Evolutionary conservation across 2,329 filamentous ascomycete genomes (phyloP).

Genomic region (Chrysoporthe cubensis): DNA sequence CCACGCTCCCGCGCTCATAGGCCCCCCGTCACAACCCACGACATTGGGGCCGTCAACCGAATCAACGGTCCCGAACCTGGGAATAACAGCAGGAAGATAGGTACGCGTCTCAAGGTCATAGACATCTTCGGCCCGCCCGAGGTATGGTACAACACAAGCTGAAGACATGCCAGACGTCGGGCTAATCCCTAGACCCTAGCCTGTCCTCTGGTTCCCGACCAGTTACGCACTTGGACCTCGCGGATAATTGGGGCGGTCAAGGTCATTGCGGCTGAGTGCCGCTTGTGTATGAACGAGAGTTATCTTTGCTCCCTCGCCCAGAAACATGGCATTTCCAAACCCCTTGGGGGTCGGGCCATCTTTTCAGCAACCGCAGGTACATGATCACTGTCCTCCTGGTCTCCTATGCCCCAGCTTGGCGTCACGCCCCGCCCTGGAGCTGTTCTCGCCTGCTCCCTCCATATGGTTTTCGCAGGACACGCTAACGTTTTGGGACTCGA

Average conservation of each 20-base stretch:
- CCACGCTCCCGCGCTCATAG: constrained; percentile 2
- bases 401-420: not conserved
- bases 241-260: not conserved
- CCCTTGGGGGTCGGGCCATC: constrained; percentile 33
- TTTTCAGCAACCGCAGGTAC: constrained; percentile 41
- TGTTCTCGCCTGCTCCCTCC: constrained; percentile 7
- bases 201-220: not conserved
- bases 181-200: not conserved
- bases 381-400: constrained; percentile 17
- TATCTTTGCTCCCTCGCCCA: not conserved
- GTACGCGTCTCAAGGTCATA: not conserved
- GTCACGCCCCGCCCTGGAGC: not conserved
- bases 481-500: constrained; percentile 10
- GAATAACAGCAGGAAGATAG: not conserved
- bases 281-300: not conserved
- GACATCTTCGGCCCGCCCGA: not conserved
- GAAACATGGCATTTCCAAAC: constrained; percentile 37
- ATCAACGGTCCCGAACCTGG: not conserved
- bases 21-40: constrained; percentile 10
- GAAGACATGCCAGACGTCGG: not conserved
- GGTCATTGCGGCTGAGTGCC: constrained; percentile 4
- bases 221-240: not conserved
- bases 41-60: constrained; percentile 5
- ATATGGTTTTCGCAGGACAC: constrained; percentile 10
- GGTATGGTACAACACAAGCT: not conserved